Base-by-base conservation (phyloP, 225 moss, liverwort and hornwort genomes). In the Antitrichia curtipendula region DNA sequence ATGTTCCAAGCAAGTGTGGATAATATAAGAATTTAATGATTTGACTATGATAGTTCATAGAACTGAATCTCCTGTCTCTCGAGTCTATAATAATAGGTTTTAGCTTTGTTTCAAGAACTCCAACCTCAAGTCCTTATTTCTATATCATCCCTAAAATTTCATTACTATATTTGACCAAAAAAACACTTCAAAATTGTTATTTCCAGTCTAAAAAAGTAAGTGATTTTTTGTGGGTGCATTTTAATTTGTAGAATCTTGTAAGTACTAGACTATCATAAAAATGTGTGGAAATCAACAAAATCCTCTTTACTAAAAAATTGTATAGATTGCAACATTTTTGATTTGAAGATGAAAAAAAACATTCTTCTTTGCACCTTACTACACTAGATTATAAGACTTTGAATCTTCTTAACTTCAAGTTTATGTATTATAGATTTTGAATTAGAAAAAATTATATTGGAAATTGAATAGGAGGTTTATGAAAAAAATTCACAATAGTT, bases 231-330 rank as follows among this genome's bases (percentile, higher is more conserved):
- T 65, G 5, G 36, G 47, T 65, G 65, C 36, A 36, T 20, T 65
- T 65, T 20, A 9, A 36, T 36, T 64, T 19, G 15, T 36, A 36
- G 9, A 10, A 65, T 65, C 65, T 65, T 36, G 19, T 6, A 19
- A 7, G 9, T n/a, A 45, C 3, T 36, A 36, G 36, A 64, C 36
- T 65, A 65, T 10, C 11, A 36, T 36, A 1, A 65, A 63, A 65
- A 36, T 65, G 6, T 20, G 2, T 65, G 6, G 2, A 36, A 65
- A 65, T 36, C 11, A 20, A n/a, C 3, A 36, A 0, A 65, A n/a
- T n/a, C 6, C 3, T 19, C 12, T n/a, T 65, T 21, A 65, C 3
- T 11, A 4, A 3, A 1, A 65, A n/a, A n/a, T 12, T 1, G 2
- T 0, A 6, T 36, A 20, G 36, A 36, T 64, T 64, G 65, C 20